Evolutionary conservation across 495 filamentous ascomycete genomes (phyloP).

Genomic region (Evernia prunastri): DNA sequence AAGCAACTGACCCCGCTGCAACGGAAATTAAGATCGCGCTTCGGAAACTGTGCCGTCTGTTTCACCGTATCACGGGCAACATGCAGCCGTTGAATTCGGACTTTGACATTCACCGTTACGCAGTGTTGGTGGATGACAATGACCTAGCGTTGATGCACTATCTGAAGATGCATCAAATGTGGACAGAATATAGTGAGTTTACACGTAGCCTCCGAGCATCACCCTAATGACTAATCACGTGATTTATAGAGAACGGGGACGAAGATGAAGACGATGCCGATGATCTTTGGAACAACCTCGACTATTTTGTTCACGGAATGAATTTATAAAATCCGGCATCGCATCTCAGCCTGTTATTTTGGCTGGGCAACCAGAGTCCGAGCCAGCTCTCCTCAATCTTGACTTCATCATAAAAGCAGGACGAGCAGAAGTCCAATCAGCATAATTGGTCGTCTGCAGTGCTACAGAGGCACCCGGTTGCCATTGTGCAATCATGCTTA

Average conservation of each 20-base stretch:
- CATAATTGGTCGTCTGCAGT: background rate
- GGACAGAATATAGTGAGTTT: background rate
- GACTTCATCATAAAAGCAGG: background rate
- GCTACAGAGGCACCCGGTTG: background rate
- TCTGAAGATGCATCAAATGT: background rate
- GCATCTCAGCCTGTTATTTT: background rate
- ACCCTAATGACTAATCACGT: background rate
- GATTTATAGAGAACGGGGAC: background rate
- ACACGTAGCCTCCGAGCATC: background rate
- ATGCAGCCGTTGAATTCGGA: background rate
- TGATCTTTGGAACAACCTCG: background rate
- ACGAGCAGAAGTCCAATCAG: too few relatives aligned
- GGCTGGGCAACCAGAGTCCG: background rate
- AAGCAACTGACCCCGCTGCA: background rate
- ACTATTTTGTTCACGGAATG: constrained; percentile 1
- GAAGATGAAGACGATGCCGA: background rate
- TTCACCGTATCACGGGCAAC: background rate
- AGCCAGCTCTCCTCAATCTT: background rate
- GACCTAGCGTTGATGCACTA: background rate
- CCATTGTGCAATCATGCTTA: too few relatives aligned
- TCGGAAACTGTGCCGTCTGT: background rate
- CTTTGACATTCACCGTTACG: background rate
- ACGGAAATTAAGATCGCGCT: background rate
- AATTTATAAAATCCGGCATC: background rate
- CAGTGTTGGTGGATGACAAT: background rate